phyloP scores from a whole-genome alignment of 768 basidiomycete genomes.

The Glaciozyma antarctica region DNA sequence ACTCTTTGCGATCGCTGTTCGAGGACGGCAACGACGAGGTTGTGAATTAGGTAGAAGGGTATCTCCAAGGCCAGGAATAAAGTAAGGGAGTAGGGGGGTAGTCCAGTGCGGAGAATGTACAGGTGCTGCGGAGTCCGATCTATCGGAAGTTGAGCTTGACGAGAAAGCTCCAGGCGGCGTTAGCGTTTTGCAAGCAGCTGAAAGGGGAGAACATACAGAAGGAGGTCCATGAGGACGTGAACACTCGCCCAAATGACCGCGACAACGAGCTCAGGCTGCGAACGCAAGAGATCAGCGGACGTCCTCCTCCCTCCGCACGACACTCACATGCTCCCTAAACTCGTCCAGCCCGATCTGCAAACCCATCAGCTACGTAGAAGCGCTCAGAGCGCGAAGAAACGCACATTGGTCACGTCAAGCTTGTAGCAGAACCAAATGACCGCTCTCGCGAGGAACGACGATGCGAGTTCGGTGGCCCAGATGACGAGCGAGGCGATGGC shows the following conservation, averaged over 20 bases:
- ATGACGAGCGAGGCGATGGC: conserved; percentile 42
- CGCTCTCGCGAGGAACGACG: conserved; percentile 39
- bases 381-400: background rate
- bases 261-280: conserved; percentile 19
- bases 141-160: conserved; percentile 6
- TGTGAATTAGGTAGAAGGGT: too few relatives aligned
- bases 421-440: conserved; percentile 38
- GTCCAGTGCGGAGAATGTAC: too few relatives aligned
- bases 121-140: too few relatives aligned
- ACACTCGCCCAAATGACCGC: conserved; percentile 39
- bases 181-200: background rate
- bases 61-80: too few relatives aligned
- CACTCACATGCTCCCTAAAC: conserved; percentile 41
- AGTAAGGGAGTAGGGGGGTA: too few relatives aligned
- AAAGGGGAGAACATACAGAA: conserved; percentile 33
- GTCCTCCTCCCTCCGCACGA: background rate
- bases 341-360: conserved; percentile 41
- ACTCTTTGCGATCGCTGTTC: too few relatives aligned
- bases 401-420: conserved; percentile 39
- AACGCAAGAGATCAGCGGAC: conserved; percentile 22
- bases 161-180: background rate
- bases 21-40: too few relatives aligned
- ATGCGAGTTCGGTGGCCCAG: conserved; percentile 41
- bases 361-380: background rate
- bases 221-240: conserved; percentile 43